Base-by-base conservation (phyloP, 2,329 filamentous ascomycete genomes). In the Claviceps humidiphila region DNA sequence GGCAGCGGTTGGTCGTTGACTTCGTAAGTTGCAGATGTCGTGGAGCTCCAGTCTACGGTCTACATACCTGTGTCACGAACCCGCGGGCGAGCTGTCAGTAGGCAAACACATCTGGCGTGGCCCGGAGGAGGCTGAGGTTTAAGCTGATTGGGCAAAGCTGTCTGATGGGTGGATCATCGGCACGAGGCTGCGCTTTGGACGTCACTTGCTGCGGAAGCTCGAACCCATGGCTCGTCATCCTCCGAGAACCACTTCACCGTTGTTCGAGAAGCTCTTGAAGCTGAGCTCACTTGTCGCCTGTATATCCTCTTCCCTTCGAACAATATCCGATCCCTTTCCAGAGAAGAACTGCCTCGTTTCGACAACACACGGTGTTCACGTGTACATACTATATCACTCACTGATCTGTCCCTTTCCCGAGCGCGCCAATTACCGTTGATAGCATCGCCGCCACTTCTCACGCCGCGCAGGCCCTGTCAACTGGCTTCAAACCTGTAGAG, bases 61-160 rank as follows among this genome's bases (percentile, higher is more conserved):
- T 20, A n/a, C n/a, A n/a, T n/a, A 8, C 7, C 2, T n/a, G 26
- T 26, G 20, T 8, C 26, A 17, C 14, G 24, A 34, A 9, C 44
- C 8, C 26, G 45, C 52, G 30, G 30, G 30, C 30, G 9, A 34
- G 30, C 30, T 34, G 30, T 34, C 30, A 34, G 30, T 34, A 34
- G 59, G 59, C 59, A 61, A 59, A 60, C 59, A 58, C 54, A 42
- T 34, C 56, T 61, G 59, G 59, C 59, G 59, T 51, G 59, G 59
- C 59, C 57, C 6, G 13, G 4, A 9, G 16, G 38, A 8, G 11
- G 39, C 17, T n/a, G 24, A 47, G 22, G 46, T 47, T 50, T 49
- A 22, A 34, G 30, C 16, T 51, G 52, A 54, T 56, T 56, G 45
- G 56, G 5, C 52, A 48, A 43, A 56, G 57, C 44, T 46, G 2